These are phyloP conservation scores for Blepharisma undulans DNA, from an alignment of 169 alveolate species.

Conservation along the genomic window DNA sequence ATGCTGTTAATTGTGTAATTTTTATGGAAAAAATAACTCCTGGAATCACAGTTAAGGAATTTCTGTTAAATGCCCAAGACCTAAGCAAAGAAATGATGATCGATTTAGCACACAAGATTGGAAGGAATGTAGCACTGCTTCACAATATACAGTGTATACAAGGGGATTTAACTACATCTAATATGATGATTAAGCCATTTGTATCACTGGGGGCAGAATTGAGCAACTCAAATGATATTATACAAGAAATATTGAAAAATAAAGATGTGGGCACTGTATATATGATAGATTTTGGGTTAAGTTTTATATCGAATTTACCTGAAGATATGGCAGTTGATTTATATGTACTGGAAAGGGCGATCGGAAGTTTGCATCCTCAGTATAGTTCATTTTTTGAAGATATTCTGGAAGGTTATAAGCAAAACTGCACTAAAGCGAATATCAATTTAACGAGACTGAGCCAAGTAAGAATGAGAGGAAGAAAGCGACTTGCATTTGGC, in stretches of 20 bases:
- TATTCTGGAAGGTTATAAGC: constrained; percentile 46
- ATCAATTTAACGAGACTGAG: constrained; percentile 45
- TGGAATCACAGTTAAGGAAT: constrained; percentile 74
- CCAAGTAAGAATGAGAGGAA: constrained; percentile 65
- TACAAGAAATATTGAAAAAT: background rate
- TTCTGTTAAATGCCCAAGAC: constrained; percentile 46
- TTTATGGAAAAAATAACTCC: constrained; percentile 83
- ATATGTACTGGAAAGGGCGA: constrained; percentile 85
- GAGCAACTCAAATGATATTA: constrained; percentile 10
- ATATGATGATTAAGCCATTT: constrained; percentile 69
- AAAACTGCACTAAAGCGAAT: constrained; percentile 50
- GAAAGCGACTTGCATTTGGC: constrained; percentile 77
- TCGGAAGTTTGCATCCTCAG: constrained; percentile 68
- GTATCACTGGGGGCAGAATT: background rate
- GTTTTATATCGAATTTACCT: constrained; percentile 61
- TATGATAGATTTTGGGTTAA: constrained; percentile 88
- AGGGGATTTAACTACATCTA: constrained; percentile 91
- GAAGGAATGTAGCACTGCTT: constrained; percentile 68
- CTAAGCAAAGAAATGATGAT: background rate
- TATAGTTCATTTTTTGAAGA: constrained; percentile 30
- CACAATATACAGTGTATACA: constrained; percentile 84
- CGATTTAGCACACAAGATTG: constrained; percentile 66
- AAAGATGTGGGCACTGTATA: constrained; percentile 48
- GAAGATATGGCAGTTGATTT: constrained; percentile 92
- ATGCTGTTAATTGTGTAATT: constrained; percentile 70